A percentile compares a stretch with the other conserved stretches of the same genome.
These are phyloP conservation scores for Penicillium sp. DNA, from an alignment of 2,329 filamentous ascomycete species.

Conservation along the genomic window DNA sequence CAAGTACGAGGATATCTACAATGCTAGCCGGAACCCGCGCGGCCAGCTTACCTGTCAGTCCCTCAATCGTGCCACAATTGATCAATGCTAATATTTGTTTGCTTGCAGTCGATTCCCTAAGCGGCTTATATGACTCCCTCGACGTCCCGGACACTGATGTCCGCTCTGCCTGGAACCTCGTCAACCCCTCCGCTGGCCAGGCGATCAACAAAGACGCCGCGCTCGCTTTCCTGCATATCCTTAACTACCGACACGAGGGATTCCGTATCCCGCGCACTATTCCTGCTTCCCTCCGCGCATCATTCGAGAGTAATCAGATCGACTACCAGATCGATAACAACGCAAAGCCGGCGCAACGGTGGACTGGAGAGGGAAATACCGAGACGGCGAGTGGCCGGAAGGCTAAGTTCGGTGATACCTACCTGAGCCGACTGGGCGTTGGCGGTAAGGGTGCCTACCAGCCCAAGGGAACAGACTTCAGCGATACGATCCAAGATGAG, in stretches of 20 bases:
- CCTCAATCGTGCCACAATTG: not conserved
- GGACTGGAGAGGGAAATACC: slow-evolving; percentile 77
- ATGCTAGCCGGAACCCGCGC: slow-evolving; percentile 81
- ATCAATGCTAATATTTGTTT: not conserved
- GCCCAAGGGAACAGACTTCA: slow-evolving; percentile 86
- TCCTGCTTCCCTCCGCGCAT: slow-evolving; percentile 83
- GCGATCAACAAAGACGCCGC: slow-evolving; percentile 93
- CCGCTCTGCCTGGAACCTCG: slow-evolving; percentile 91
- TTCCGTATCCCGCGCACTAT: slow-evolving; percentile 90
- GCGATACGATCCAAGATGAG: slow-evolving; percentile 74
- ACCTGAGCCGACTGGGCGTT: slow-evolving; percentile 82
- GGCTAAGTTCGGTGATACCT: slow-evolving; percentile 96
- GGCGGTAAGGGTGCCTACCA: slow-evolving; percentile 75
- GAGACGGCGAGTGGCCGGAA: slow-evolving; percentile 84
- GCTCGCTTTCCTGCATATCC: slow-evolving; percentile 92
- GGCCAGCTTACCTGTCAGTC: slow-evolving; percentile 76
- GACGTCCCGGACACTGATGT: slow-evolving; percentile 74
- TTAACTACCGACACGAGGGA: slow-evolving; percentile 93
- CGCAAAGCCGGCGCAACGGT: slow-evolving; percentile 68
- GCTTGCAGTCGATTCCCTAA: slow-evolving; percentile 67
- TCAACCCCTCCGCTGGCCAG: slow-evolving; percentile 82
- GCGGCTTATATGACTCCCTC: slow-evolving; percentile 74
- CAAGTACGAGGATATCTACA: slow-evolving; percentile 98
- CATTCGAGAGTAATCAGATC: slow-evolving; percentile 94
- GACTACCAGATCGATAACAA: slow-evolving; percentile 91